Evolutionary conservation across 2,329 filamentous ascomycete species (phyloP).

Genomic region (Pseudogymnoascus sp.): DNA sequence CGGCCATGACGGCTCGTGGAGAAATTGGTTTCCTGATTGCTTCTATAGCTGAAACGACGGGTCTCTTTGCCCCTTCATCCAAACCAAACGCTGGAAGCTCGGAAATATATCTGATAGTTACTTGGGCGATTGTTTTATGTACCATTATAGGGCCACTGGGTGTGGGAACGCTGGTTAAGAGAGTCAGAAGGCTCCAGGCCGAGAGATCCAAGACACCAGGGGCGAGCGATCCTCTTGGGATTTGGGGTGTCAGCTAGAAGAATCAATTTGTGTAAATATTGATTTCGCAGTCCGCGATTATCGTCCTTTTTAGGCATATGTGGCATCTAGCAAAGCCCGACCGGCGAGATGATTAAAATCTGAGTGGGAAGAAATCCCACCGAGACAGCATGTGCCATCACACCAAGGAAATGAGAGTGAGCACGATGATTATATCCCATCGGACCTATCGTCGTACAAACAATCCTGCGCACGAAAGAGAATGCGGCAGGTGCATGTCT

Average conservation of each 20-base stretch:
- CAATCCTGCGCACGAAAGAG: background rate
- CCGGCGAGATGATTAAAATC: background rate
- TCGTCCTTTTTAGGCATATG: background rate
- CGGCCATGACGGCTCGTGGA: constrained; percentile 68
- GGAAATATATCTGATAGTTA: constrained; percentile 44
- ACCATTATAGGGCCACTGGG: constrained; percentile 44
- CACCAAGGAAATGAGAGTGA: background rate
- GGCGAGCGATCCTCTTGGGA: background rate
- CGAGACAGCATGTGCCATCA: background rate
- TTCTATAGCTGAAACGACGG: constrained; percentile 44
- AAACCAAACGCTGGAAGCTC: constrained; percentile 6
- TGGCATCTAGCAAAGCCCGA: background rate
- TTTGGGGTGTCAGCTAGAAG: background rate
- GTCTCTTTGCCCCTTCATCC: constrained; percentile 15
- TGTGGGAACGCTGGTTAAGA: constrained; percentile 40
- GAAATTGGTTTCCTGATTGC: constrained; percentile 75
- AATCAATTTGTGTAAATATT: background rate
- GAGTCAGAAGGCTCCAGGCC: constrained; percentile 27
- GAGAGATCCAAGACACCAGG: background rate
- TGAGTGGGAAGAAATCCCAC: background rate
- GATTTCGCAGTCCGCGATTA: background rate
- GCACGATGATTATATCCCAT: background rate
- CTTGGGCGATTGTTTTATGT: constrained; percentile 49
- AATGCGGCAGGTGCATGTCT: background rate
- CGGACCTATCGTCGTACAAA: background rate